Percentiles rank a stretch among this genome's conserved stretches.
Conservation (phyloP, 2,329 filamentous ascomycete genomes). For the Trichoderma citrinoviride region DNA sequence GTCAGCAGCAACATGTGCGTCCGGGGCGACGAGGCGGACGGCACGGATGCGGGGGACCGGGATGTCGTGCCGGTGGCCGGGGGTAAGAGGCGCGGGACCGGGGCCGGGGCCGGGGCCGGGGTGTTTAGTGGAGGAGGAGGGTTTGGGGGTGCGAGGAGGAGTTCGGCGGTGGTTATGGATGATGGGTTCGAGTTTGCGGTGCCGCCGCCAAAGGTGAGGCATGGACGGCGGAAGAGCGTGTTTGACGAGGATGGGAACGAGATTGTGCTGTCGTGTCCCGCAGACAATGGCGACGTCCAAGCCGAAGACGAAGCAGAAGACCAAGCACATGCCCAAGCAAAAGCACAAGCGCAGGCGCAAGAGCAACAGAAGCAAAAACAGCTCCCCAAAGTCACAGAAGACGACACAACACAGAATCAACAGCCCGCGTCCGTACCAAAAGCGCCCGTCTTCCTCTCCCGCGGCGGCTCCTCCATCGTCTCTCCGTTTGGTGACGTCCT, state of each 20-base stretch:
- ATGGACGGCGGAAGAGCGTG: slow-evolving; percentile 41
- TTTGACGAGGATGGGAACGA: slow-evolving; percentile 56
- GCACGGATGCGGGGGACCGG: neutral
- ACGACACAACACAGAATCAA: neutral
- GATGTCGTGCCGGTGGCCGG: slow-evolving; percentile 1
- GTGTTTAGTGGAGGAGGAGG: neutral
- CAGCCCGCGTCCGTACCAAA: neutral
- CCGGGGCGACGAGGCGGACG: neutral
- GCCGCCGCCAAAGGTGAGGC: slow-evolving; percentile 31
- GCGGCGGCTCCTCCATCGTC: slow-evolving; percentile 81
- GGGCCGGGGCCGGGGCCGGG: neutral
- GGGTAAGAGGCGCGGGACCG: slow-evolving; percentile 5
- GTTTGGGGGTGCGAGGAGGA: slow-evolving; percentile 34
- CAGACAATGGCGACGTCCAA: slow-evolving; percentile 22
- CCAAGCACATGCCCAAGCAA: neutral
- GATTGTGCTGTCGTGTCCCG: slow-evolving; percentile 45
- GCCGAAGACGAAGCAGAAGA: neutral
- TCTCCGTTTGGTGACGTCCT: slow-evolving; percentile 77
- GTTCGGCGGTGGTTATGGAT: slow-evolving; percentile 43
- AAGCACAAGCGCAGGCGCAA: neutral
- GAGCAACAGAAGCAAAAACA: neutral
- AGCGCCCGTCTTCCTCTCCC: slow-evolving; percentile 53
- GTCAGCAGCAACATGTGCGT: slow-evolving; percentile 83
- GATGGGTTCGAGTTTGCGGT: slow-evolving; percentile 49
- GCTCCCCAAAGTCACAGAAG: neutral